Evolutionary conservation across 2,329 filamentous ascomycete species (phyloP), one percentile per base, ranked within the genome.

Genomic region (Diaporthe sp.): DNA sequence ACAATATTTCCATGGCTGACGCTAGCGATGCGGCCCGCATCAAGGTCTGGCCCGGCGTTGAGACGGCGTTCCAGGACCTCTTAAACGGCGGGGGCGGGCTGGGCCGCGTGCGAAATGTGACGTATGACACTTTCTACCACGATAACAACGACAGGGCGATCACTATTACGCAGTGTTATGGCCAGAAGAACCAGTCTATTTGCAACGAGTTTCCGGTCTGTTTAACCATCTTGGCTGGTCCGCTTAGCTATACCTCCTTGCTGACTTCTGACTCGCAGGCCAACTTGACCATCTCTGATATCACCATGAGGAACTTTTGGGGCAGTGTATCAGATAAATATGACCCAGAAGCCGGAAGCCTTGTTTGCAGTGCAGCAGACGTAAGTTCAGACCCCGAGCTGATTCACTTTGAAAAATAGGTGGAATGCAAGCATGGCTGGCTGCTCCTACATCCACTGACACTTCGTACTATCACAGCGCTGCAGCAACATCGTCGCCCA

Each of bases 141-240:
- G 82, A 85, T 28, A 90, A 91, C 75, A 89, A 91, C 76, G 90
- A 92, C 79, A 91, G 90, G 78, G 89, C 90, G 3, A 90, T 92
- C 76, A 88, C 91, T 73, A 84, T 92, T 46, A 90, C 90, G 8
- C 91, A 92, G 80, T 92, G 90, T 84, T 91, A 92, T 76, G 89
- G 90, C 0, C 78, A 79, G 68, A 79, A 75, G 62, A 79, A 79
- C 74, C 75, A 76, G 25, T 62, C 82, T 79, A 70, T 79, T 75
- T 62, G 86, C 82, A 57, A 86, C 80, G 25, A 88, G 31, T 78
- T 78, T 15, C 79, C 79, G n/a, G 79, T 80, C 53, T 49, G 76
- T 57, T 15, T 15, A 3, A 28, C 3, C 15, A 2, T 25, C 4
- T 22, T 55, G 3, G 57, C 17, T 75, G 5, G n/a, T 75, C 70